Base-by-base conservation (phyloP, 2,329 filamentous ascomycete species). In the Zasmidium cellare region DNA sequence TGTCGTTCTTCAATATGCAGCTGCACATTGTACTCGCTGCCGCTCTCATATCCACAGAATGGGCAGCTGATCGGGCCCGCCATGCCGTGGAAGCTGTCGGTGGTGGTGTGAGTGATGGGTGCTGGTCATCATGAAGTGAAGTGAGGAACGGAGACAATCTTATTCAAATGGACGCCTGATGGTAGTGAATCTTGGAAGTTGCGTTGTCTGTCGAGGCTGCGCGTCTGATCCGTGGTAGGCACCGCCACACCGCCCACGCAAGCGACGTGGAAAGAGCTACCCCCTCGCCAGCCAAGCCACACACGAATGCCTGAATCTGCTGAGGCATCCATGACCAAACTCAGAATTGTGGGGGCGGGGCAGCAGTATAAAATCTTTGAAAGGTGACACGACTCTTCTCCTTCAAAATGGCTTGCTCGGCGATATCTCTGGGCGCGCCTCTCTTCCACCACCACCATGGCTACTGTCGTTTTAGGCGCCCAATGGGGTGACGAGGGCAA, bases 401-500 rank as follows among this genome's bases (percentile, higher is more conserved):
- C 56, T 51, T 53, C 51, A 65, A 61, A 65, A 65, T 65, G 63
- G 63, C 63, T 57, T 60, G 55, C 60, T 54, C 52, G 35, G 54
- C 48, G 45, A 54, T 46, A 58, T 23, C 44, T 56, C 24, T 22
- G 38, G 46, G 28, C 24, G 24, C 14, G 23, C 49, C 49, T 38
- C 28, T 31, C 20, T 23, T 23, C 22, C 20, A 3, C 20, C 38
- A 23, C 12, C 61, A 65, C 51, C 59, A 74, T 74, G 72, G 80
- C 82, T 56, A 85, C 82, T 47, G 79, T 85, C 59, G 80, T 84
- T 64, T 78, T 86, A 64, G 84, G 84, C 59, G 77, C 81, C 68
- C 83, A 86, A 74, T 87, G 82, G 79, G 84, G 83, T 74, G 79
- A 84, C 71, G 81, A 84, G 75, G 80, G 71, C 53, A 84, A 85